A percentile compares a stretch with the other conserved stretches of the same genome.
Conservation (phyloP, 2,329 filamentous ascomycete species). For the Penicillium sp. region DNA sequence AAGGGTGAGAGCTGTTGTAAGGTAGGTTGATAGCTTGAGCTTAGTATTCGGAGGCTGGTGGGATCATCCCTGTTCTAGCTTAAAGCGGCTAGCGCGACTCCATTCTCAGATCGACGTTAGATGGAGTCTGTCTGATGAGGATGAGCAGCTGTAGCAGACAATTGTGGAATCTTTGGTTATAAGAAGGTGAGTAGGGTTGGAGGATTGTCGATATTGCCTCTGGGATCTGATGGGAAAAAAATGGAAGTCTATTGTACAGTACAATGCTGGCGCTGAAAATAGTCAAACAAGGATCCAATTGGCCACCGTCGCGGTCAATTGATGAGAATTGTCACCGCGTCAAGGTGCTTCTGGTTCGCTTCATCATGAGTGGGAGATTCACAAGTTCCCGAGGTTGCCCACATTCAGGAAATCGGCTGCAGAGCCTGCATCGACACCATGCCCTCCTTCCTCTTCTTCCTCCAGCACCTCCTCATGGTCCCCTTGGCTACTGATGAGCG, state of each 20-base stretch:
- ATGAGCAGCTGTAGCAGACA: too few relatives aligned
- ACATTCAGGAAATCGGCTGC: constrained; percentile 22
- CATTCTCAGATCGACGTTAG: too few relatives aligned
- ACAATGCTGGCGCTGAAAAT: constrained; percentile 12
- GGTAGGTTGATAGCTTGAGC: too few relatives aligned
- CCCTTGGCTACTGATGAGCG: background rate
- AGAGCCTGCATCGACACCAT: constrained; percentile 11
- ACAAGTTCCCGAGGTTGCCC: background rate
- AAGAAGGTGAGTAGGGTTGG: background rate
- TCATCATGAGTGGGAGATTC: background rate
- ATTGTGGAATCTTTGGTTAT: background rate
- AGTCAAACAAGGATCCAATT: background rate
- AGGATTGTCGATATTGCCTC: background rate
- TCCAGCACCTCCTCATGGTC: constrained; percentile 17
- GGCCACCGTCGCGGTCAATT: background rate
- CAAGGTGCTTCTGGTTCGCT: background rate
- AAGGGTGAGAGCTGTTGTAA: too few relatives aligned
- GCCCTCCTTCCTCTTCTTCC: constrained; percentile 12
- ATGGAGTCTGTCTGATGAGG: too few relatives aligned
- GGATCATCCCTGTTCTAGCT: too few relatives aligned
- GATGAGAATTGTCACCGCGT: background rate
- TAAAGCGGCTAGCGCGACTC: too few relatives aligned
- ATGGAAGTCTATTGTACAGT: constrained; percentile 15
- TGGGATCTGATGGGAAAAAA: background rate
- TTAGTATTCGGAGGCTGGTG: too few relatives aligned